Evolutionary conservation across 2,329 filamentous ascomycete genomes (phyloP), one percentile per base, ranked within the genome.

Genomic region (Elsinoe australis): DNA sequence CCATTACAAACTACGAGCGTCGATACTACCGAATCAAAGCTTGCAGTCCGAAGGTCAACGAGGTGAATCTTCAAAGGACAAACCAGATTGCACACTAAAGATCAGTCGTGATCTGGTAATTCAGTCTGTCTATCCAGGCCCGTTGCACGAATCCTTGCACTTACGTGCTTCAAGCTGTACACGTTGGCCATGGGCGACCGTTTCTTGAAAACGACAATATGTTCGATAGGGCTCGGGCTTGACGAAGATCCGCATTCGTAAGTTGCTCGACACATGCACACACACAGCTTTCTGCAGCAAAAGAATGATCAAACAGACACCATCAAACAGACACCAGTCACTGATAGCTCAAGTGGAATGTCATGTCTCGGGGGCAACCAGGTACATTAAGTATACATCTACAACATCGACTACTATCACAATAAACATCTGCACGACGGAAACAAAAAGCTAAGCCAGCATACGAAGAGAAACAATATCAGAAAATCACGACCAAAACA

Each of bases 201-300:
- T 41, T 41, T 41, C 36, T 26, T 28, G 36, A 41, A 3, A 41
- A 41, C 36, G 36, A 41, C 28, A 15, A 41, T 41, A 41, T 21
- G 15, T 41, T 26, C 36, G 36, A 14, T 41, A 41, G 36, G 36
- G 36, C 21, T 41, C 29, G 8, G 15, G 36, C n/a, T n/a, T n/a
- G n/a, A n/a, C n/a, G 28, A 41, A 6, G 5, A 21, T 26, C 36
- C 26, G 32, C n/a, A 41, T 41, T 12, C 36, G 12, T 14, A 26
- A 24, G 12, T 12, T 21, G 21, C 12, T 22, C 21, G 28, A 41
- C 36, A 41, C 36, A 24, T 28, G 36, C 28, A 41, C 17, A 7
- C 5, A 28, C 7, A 9, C 18, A 15, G 10, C 10, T 24, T 17
- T 12, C 28, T 22, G 28, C 21, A 41, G 26, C 21, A 41, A 15